Base-by-base conservation (phyloP, 2,329 filamentous ascomycete species). In the Cryphonectria carpinicola region DNA sequence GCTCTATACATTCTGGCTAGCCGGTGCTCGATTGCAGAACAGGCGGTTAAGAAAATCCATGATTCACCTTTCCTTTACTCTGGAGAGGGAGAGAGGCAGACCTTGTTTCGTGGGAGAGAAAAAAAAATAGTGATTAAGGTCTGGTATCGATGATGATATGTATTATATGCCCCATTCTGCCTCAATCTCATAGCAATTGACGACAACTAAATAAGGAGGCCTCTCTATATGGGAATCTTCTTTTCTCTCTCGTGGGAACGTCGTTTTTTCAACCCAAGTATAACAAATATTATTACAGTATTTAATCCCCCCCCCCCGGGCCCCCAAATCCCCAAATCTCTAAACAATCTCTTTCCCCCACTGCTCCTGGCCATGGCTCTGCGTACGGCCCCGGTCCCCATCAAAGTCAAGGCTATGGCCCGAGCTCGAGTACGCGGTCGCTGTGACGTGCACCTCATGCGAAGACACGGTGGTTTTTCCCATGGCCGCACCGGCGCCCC, bases 301-400 rank as follows among this genome's bases (percentile, higher is more conserved):
- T 49, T 7, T 11, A 7, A 49, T 1, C 7, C 8, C 46, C 7
- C 19, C 22, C 22, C 22, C 22, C 28, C 28, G 1, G 28, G 7
- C 6, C 19, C 3, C 32, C 3, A 32, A 32, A 32, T 3, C 32
- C 32, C 32, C 32, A 32, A 3, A 32, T 32, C 4, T 22, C 35
- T 61, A 61, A 6, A 61, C 58, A 61, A 61, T 37, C 19, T 39
- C 58, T 8, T 61, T 37, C 11, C 58, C 58, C 32, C 35, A n/a
- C 32, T 61, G 58, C 58, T 39, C 58, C 35, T 61, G 58, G 32
- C 32, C 58, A 35, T 61, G 32, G 19, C 58, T 39, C 35, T n/a
- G 58, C 8, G 17, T 32, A n/a, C 35, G 32, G 35, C 7, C 32
- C 35, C 58, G 35, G 8, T 22, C 35, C 22, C 28, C 35, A 6